Conservation (phyloP, 2,329 filamentous ascomycete genomes). For the Harringtonia aguacate region DNA sequence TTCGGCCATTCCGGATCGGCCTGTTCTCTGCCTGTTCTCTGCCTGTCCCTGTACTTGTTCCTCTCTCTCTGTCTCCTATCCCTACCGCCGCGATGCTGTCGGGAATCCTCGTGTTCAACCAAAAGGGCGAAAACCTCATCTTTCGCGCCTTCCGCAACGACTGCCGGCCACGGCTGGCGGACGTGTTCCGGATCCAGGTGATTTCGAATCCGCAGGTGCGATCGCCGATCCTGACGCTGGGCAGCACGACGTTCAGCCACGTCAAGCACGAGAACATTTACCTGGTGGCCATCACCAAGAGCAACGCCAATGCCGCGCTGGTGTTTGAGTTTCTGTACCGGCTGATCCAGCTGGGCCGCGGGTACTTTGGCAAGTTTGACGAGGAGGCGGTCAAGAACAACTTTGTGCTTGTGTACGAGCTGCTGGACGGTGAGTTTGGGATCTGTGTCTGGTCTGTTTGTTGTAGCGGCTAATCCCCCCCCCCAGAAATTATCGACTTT, state of each 20-base stretch:
- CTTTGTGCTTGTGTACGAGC: conserved; percentile 96
- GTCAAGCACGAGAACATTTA: conserved; percentile 99
- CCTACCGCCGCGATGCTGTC: conserved; percentile 67
- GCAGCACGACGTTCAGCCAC: conserved; percentile 97
- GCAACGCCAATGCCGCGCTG: conserved; percentile 95
- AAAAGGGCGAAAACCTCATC: conserved; percentile 99
- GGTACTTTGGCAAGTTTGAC: conserved; percentile 98
- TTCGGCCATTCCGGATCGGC: neutral
- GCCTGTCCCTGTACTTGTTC: neutral
- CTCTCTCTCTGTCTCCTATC: neutral
- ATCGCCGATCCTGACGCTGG: conserved; percentile 92
- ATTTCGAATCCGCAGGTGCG: conserved; percentile 97
- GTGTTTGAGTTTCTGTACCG: conserved; percentile 98
- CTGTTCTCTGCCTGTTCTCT: neutral
- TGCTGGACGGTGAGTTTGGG: conserved; percentile 64
- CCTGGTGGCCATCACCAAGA: conserved; percentile 93
- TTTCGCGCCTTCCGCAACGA: conserved; percentile 98
- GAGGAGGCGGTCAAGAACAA: conserved; percentile 99
- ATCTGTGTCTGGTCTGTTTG: neutral
- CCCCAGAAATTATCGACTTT: conserved; percentile 89
- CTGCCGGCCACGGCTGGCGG: conserved; percentile 91
- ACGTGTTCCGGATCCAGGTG: conserved; percentile 99
- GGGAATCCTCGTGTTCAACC: conserved; percentile 95
- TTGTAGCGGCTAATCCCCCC: conserved; percentile 7
- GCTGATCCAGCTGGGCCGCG: conserved; percentile 78